These are phyloP conservation scores for Dictyostelium purpureum DNA, from an alignment of 78 protist genomes.

Conservation along the genomic window DNA sequence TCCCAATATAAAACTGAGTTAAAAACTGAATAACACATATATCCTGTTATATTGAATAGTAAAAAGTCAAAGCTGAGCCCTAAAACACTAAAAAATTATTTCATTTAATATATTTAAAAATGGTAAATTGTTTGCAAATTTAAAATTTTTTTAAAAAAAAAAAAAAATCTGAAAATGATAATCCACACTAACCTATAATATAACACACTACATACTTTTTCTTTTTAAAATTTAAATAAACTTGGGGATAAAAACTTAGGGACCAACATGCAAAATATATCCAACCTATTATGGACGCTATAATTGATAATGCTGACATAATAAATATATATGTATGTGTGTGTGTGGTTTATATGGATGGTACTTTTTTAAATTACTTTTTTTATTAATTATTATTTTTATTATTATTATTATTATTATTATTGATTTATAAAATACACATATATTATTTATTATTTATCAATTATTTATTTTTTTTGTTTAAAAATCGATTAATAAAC, in stretches of 20 bases:
- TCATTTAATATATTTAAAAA: background rate
- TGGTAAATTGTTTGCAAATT: background rate
- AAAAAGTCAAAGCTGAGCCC: conserved; percentile 87
- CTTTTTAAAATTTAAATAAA: conserved; percentile 74
- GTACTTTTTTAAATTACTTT: too few species aligned
- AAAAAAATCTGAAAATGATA: background rate
- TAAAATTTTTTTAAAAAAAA: background rate
- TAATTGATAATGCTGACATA: conserved; percentile 28
- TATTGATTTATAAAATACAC: too few species aligned
- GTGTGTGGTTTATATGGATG: too few species aligned
- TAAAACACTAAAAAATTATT: conserved; percentile 61
- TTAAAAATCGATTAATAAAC: too few species aligned
- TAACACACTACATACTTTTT: conserved; percentile 24
- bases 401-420: too few species aligned
- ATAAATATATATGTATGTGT: too few species aligned
- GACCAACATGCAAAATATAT: conserved; percentile 91
- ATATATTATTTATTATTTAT: too few species aligned
- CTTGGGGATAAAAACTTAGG: conserved; percentile 93
- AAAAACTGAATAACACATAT: conserved; percentile 84
- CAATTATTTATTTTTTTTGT: too few species aligned
- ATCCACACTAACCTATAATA: background rate
- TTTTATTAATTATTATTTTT: too few species aligned
- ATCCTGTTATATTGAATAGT: conserved; percentile 88
- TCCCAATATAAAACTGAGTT: conserved; percentile 64
- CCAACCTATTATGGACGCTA: conserved; percentile 84